Conservation (phyloP, 768 basidiomycete species). For the Podaxis pistillaris region DNA sequence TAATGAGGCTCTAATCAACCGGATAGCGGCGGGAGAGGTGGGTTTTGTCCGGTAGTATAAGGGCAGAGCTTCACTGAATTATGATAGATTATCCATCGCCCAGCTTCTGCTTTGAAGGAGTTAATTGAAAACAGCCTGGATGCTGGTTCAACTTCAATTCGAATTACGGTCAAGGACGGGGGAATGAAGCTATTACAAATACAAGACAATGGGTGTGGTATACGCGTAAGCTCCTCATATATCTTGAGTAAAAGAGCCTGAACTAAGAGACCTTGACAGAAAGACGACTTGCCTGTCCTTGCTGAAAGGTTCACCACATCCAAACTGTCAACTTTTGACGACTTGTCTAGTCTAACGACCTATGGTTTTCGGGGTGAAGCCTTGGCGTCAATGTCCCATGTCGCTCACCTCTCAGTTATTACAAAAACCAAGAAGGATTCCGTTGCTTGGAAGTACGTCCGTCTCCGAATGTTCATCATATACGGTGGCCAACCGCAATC, state of each 20-base stretch:
- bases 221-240: constrained; percentile 58
- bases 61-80: constrained; percentile 3
- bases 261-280: constrained; percentile 42
- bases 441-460: constrained; percentile 90
- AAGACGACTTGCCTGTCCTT: constrained; percentile 83
- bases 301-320: constrained; percentile 96
- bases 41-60: constrained; percentile 9
- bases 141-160: constrained; percentile 84
- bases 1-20: constrained; percentile 82
- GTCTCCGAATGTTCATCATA: neutral
- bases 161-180: constrained; percentile 89
- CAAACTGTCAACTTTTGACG: constrained; percentile 83
- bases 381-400: constrained; percentile 92
- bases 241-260: neutral
- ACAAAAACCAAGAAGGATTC: constrained; percentile 83
- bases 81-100: constrained; percentile 49
- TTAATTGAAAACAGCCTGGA: constrained; percentile 95
- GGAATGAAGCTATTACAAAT: constrained; percentile 94
- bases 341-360: constrained; percentile 78
- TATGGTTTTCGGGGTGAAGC: constrained; percentile 99
- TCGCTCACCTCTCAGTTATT: constrained; percentile 83
- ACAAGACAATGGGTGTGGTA: constrained; percentile 95
- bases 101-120: constrained; percentile 94
- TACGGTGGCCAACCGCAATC: constrained; percentile 3
- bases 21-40: constrained; percentile 84